Conservation (phyloP, 129 eudicot species). For the Arctium lappa region DNA sequence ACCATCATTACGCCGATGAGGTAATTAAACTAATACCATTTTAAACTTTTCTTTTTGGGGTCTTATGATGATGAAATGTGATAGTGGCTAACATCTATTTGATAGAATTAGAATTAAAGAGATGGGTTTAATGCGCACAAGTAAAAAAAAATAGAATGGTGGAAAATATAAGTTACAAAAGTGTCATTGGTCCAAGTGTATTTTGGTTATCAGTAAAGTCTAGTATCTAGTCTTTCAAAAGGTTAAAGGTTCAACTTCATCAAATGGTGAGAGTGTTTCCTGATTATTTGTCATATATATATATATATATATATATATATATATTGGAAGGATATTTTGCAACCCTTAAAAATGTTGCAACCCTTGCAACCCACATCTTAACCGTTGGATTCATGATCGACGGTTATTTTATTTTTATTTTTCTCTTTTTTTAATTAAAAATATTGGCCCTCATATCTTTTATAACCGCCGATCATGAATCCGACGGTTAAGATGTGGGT, state of each 20-base stretch:
- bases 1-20: slow-evolving; percentile 20
- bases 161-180: background rate
- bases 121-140: background rate
- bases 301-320: too few relatives aligned
- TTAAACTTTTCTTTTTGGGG: background rate
- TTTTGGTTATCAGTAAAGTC: background rate
- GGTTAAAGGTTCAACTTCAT: background rate
- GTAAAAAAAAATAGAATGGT: background rate
- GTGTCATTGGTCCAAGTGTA: background rate
- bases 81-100: background rate
- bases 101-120: background rate
- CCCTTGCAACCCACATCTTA: too few relatives aligned
- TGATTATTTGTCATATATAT: too few relatives aligned
- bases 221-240: background rate
- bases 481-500: too few relatives aligned
- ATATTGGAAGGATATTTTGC: too few relatives aligned
- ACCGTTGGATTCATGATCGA: too few relatives aligned
- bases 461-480: too few relatives aligned
- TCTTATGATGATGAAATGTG: background rate
- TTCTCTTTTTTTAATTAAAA: too few relatives aligned
- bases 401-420: too few relatives aligned
- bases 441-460: too few relatives aligned
- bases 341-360: too few relatives aligned
- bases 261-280: too few relatives aligned
- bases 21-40: slow-evolving; percentile 4